These are phyloP conservation scores for Phyllosticta capitalensis DNA, from an alignment of 2,329 filamentous ascomycete species.

Conservation along the genomic window DNA sequence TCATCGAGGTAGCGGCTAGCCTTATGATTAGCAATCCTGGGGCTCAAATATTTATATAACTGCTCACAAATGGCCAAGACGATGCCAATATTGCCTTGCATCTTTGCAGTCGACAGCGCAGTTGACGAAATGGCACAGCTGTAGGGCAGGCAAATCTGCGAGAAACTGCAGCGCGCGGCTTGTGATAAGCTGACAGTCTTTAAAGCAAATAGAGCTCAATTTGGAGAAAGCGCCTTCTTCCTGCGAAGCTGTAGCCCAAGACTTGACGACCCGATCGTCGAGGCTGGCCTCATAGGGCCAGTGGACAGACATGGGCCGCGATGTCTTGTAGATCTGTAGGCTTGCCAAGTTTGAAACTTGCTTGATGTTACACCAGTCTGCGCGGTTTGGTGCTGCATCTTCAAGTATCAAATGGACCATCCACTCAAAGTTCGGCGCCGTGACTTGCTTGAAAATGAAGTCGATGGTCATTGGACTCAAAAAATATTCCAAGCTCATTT, in stretches of 20 bases:
- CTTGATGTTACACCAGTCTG: background rate
- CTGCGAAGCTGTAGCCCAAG: background rate
- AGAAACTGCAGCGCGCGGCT: background rate
- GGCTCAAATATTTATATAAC: too few species aligned
- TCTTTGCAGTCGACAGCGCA: too few species aligned
- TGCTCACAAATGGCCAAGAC: too few species aligned
- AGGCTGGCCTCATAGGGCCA: background rate
- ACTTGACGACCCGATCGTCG: conserved; percentile 3
- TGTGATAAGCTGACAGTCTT: background rate
- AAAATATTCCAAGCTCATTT: background rate
- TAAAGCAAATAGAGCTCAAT: background rate
- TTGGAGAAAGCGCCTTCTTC: background rate
- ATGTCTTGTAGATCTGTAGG: background rate
- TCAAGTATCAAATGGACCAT: background rate
- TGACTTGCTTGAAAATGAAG: background rate
- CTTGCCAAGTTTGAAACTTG: conserved; percentile 1
- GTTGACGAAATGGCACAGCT: background rate
- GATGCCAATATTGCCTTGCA: too few species aligned
- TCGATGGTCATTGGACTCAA: background rate
- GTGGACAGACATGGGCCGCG: background rate
- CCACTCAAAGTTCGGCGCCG: conserved; percentile 3
- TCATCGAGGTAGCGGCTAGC: too few species aligned
- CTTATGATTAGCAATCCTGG: too few species aligned
- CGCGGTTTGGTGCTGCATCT: background rate
- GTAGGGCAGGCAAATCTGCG: background rate